phyloP scores from a whole-genome alignment of 2,329 filamentous ascomycete genomes.

The Penicillium glabrum region DNA sequence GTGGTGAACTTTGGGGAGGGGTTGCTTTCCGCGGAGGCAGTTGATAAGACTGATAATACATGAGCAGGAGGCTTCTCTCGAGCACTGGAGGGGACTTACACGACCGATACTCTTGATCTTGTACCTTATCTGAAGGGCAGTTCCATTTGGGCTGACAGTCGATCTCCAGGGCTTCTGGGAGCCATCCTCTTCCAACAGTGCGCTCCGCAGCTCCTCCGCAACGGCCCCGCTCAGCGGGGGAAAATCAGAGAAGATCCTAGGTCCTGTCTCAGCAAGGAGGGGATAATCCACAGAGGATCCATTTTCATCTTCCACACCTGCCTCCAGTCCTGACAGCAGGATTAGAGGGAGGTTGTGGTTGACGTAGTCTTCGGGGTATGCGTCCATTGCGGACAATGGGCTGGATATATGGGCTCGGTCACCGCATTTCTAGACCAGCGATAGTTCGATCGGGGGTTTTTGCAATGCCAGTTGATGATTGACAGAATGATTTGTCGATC shows the following conservation, averaged over 20 bases:
- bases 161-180: slow-evolving; percentile 66
- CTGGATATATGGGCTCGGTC: slow-evolving; percentile 24
- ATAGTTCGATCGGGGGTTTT: neutral
- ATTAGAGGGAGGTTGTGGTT: slow-evolving; percentile 84
- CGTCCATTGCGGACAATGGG: slow-evolving; percentile 45
- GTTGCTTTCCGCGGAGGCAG: slow-evolving; percentile 64
- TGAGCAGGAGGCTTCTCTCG: neutral
- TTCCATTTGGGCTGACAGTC: slow-evolving; percentile 48
- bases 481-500: neutral
- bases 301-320: slow-evolving; percentile 33
- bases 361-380: slow-evolving; percentile 65
- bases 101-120: slow-evolving; percentile 73
- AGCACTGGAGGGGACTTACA: slow-evolving; percentile 59
- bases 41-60: slow-evolving; percentile 45
- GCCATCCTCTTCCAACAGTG: slow-evolving; percentile 66
- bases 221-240: slow-evolving; percentile 65
- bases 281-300: slow-evolving; percentile 42
- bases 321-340: slow-evolving; percentile 72
- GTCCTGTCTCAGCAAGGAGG: slow-evolving; percentile 57
- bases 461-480: neutral
- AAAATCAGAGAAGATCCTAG: slow-evolving; percentile 69
- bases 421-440: slow-evolving; percentile 32
- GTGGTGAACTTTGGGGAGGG: slow-evolving; percentile 54
- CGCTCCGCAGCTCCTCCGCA: slow-evolving; percentile 63
- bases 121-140: slow-evolving; percentile 53